These are phyloP conservation scores for Pythium phragmiticola DNA, from an alignment of 352 stramenopile species.

Conservation along the genomic window DNA sequence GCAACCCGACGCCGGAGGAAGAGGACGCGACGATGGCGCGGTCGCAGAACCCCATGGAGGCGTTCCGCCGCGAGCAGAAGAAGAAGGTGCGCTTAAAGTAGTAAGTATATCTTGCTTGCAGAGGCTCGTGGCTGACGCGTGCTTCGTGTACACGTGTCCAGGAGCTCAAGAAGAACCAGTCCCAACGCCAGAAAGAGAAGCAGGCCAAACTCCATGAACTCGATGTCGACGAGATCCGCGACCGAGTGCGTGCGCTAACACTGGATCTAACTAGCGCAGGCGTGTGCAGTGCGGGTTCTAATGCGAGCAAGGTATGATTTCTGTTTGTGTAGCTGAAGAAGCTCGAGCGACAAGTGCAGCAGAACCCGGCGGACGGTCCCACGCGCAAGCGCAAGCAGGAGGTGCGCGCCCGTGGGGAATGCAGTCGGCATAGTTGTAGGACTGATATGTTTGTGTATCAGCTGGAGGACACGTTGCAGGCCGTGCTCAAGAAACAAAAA, in stretches of 20 bases:
- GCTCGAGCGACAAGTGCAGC: constrained; percentile 55
- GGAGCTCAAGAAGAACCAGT: constrained; percentile 75
- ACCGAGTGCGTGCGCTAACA: constrained; percentile 28
- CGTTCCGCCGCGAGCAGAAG: constrained; percentile 75
- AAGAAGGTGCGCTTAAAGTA: constrained; percentile 48
- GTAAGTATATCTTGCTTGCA: neutral
- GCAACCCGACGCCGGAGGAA: neutral
- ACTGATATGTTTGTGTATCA: constrained; percentile 13
- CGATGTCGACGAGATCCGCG: constrained; percentile 49
- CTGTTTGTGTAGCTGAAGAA: constrained; percentile 42
- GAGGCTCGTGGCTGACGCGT: neutral
- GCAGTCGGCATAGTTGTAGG: neutral
- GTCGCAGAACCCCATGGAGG: constrained; percentile 71
- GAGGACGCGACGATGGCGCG: constrained; percentile 39
- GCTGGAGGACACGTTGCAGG: constrained; percentile 68
- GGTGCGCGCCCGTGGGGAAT: constrained; percentile 8
- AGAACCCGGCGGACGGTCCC: constrained; percentile 63
- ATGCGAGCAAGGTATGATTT: neutral
- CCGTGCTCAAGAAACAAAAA: constrained; percentile 70
- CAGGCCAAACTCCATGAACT: constrained; percentile 58
- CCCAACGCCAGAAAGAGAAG: constrained; percentile 61
- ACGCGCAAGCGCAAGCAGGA: constrained; percentile 75
- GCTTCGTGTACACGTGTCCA: constrained; percentile 10
- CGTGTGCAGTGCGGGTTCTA: neutral
- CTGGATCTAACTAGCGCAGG: no score